Evolutionary conservation across 495 filamentous ascomycete genomes (phyloP), one percentile per base, ranked within the genome.

Genomic region (Trichocladium uniseriatum): DNA sequence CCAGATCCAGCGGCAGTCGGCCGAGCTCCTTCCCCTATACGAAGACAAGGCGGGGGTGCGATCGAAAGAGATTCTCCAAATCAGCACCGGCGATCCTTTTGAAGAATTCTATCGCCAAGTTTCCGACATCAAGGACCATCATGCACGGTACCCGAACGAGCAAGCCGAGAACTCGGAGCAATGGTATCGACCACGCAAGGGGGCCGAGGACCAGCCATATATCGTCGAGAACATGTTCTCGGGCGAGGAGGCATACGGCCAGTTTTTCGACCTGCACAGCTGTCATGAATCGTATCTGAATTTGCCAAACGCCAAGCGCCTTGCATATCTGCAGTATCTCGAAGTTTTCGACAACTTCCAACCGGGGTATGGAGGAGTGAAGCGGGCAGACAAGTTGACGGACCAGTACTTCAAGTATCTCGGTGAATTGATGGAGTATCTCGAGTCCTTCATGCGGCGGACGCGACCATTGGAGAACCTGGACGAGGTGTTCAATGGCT

Each of bases 141-240:
- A 96, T 67, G 79, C 83, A 43, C 81, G 82, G 52, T 96, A 98
- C 54, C 94, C 90, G 0, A 94, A 94, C 64, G 88, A 95, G 60
- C 90, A 84, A 2, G 86, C 94, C 22, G 94, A 97, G 64, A 95
- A 97, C 60, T 79, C 96, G 11, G 92, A 98, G 69, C 76, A 81
- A 48, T 87, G 89, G 49, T 97, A 98, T 68, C 84, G 87, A 67
- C 82, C 82, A 35, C 79, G 75, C 43, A 71, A 64, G 27, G 60
- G 59, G 37, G 57, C 53, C 13, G 78, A 79, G 24, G 75, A 81
- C 6, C 82, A 83, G 31, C 87, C 89, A 1, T 76, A 74, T 53
- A 79, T 90, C 38, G 80, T 95, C 46, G 89, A 96, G 55, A 80
- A 76, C 45, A 85, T 95, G 82, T 98, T 97, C 62, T 92, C 88